Base-by-base conservation (phyloP, 2,329 filamentous ascomycete genomes). In the Acephala macrosclerotiorum region DNA sequence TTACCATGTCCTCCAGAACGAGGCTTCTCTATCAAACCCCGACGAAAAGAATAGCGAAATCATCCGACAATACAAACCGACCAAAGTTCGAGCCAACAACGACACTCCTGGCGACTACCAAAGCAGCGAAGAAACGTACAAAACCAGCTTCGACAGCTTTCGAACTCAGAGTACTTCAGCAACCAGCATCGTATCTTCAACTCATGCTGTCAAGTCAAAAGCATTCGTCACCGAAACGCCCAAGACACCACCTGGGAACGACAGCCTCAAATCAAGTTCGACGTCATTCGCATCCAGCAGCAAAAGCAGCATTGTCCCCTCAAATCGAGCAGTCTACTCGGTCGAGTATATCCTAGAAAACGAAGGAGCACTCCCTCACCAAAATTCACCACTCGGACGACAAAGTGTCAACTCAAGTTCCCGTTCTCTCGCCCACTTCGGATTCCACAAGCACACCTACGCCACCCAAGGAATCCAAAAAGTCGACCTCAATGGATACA, bases 401-500 rank as follows among this genome's bases (percentile, higher is more conserved):
- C 26, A 38, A 55, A 61, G 22, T 18, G 56, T n/a, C 20, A 57
- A 38, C n/a, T 20, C 29, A 2, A 57, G 55, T 38, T 26, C 20
- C 11, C 35, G n/a, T 12, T 40, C 55, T 20, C 55, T 57, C 55
- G 7, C 55, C 16, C 36, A 38, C 9, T 38, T 35, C 20, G 33
- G 18, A 14, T 57, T 57, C 14, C 2, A 38, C 20, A 57, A 57
- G 38, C 18, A 57, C 22, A 36, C 6, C n/a, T 57, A 57, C 35
- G 25, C 33, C 14, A 26, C 7, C 9, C 29, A 40, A 12, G 20
- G 33, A 29, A 60, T 60, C 33, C 6, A 56, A 29, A 35, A 63
- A 16, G 58, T 70, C 64, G 61, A 63, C 56, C 20, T 63, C n/a
- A 38, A 53, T n/a, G 64, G 61, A 7, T 71, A 68, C 58, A 63